Evolutionary conservation across 2,329 filamentous ascomycete species (phyloP).

Genomic region (Sclerotiophoma versabilis): DNA sequence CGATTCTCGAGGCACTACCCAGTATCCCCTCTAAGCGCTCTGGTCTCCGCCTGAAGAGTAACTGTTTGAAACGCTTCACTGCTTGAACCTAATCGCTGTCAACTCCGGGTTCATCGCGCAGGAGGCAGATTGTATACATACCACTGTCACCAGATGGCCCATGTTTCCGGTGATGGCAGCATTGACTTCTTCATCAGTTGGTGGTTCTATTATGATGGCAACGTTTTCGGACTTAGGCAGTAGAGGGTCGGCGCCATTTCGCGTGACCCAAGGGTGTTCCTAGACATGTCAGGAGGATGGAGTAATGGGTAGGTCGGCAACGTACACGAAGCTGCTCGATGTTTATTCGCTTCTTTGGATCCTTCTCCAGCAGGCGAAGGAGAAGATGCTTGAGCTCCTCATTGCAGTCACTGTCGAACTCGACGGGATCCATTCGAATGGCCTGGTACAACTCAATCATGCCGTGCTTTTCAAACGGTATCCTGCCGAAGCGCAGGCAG

Average conservation of each 20-base stretch:
- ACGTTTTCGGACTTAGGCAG: constrained; percentile 87
- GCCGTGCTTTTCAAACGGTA: constrained; percentile 82
- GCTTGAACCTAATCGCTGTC: constrained; percentile 74
- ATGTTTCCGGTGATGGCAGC: constrained; percentile 91
- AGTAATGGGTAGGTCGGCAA: neutral
- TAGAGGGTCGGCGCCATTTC: constrained; percentile 76
- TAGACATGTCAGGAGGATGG: constrained; percentile 50
- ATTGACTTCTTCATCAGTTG: constrained; percentile 89
- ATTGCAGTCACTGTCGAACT: constrained; percentile 69
- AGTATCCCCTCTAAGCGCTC: constrained; percentile 66
- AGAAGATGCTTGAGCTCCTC: constrained; percentile 79
- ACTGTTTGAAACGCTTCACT: constrained; percentile 83
- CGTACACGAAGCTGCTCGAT: constrained; percentile 84
- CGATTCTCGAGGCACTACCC: constrained; percentile 64
- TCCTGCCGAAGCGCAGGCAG: constrained; percentile 84
- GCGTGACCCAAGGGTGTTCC: constrained; percentile 95
- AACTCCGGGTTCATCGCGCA: neutral
- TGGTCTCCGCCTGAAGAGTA: constrained; percentile 67
- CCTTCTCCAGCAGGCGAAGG: constrained; percentile 77
- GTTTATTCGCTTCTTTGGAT: constrained; percentile 80
- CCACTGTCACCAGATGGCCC: constrained; percentile 82
- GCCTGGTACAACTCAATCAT: constrained; percentile 89
- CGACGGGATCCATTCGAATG: constrained; percentile 74
- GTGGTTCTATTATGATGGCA: constrained; percentile 76
- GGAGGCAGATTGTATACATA: constrained; percentile 49